These are phyloP conservation scores for Phanerochaete sordida DNA, from an alignment of 768 basidiomycete genomes.

Conservation along the genomic window DNA sequence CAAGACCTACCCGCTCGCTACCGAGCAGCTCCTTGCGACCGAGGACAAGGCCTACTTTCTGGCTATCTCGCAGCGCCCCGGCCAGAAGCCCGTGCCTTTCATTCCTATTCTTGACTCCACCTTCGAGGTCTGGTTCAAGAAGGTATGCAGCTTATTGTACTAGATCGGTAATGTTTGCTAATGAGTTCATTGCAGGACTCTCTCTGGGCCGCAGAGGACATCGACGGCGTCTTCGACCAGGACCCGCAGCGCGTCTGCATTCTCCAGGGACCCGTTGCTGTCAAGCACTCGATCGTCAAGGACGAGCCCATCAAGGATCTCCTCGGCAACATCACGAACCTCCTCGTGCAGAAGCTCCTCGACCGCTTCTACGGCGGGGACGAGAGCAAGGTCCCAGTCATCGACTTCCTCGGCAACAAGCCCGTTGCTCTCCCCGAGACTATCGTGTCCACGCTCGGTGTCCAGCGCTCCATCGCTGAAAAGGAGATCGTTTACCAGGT, in stretches of 20 bases:
- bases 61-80: slow-evolving; percentile 90
- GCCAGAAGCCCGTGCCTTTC: slow-evolving; percentile 98
- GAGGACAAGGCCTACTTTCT: slow-evolving; percentile 97
- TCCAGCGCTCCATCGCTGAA: slow-evolving; percentile 39
- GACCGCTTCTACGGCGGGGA: slow-evolving; percentile 78
- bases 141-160: slow-evolving; percentile 47
- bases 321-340: slow-evolving; percentile 80
- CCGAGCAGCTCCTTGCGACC: slow-evolving; percentile 81
- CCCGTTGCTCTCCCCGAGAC: slow-evolving; percentile 34
- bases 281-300: slow-evolving; percentile 79
- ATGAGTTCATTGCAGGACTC: slow-evolving; percentile 63
- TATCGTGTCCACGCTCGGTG: slow-evolving; percentile 34
- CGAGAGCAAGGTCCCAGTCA: slow-evolving; percentile 63
- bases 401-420: slow-evolving; percentile 79
- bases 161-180: slow-evolving; percentile 1
- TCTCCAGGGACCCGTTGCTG: slow-evolving; percentile 94
- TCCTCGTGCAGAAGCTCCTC: slow-evolving; percentile 76
- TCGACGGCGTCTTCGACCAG: slow-evolving; percentile 98
- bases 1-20: slow-evolving; percentile 76
- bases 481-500: slow-evolving; percentile 49
- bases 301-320: slow-evolving; percentile 94
- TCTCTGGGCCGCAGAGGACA: slow-evolving; percentile 96
- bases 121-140: slow-evolving; percentile 99
- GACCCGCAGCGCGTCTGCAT: slow-evolving; percentile 98
- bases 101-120: slow-evolving; percentile 91